Conservation (phyloP, 2,329 filamentous ascomycete species). For the Dothideomycetes sp. region DNA sequence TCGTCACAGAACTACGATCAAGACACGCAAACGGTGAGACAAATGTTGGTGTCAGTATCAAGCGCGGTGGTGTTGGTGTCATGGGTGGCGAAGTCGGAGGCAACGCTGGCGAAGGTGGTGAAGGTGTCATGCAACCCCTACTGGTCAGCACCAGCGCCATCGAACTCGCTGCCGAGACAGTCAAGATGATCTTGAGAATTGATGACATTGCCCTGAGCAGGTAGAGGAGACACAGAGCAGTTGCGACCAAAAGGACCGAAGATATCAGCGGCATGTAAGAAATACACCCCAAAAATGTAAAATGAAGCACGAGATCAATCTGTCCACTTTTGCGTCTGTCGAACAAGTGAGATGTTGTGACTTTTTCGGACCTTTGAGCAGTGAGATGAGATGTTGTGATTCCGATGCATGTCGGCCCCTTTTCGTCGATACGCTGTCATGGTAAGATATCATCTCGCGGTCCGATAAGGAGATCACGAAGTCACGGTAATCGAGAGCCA, state of each 20-base stretch:
- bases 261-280: background rate
- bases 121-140: conserved; percentile 81
- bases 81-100: conserved; percentile 57
- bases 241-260: too few species aligned
- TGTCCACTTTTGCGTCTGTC: too few species aligned
- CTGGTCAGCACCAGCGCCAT: conserved; percentile 96
- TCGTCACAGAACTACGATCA: conserved; percentile 90
- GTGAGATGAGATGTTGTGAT: too few species aligned
- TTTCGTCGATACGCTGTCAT: too few species aligned
- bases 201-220: conserved; percentile 52
- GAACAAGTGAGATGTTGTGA: too few species aligned
- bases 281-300: conserved; percentile 7
- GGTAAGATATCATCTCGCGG: too few species aligned
- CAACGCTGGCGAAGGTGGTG: conserved; percentile 23
- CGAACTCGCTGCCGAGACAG: conserved; percentile 92
- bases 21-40: conserved; percentile 90
- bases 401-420: too few species aligned
- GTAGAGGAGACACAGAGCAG: conserved; percentile 18
- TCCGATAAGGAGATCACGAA: too few species aligned
- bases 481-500: too few species aligned
- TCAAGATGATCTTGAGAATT: conserved; percentile 82
- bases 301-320: conserved; percentile 4
- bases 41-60: conserved; percentile 96
- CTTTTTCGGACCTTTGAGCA: too few species aligned
- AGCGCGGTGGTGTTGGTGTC: conserved; percentile 90